Base-by-base conservation (phyloP, 106 monocot genomes). In the Phalaenopsis aphrodite region DNA sequence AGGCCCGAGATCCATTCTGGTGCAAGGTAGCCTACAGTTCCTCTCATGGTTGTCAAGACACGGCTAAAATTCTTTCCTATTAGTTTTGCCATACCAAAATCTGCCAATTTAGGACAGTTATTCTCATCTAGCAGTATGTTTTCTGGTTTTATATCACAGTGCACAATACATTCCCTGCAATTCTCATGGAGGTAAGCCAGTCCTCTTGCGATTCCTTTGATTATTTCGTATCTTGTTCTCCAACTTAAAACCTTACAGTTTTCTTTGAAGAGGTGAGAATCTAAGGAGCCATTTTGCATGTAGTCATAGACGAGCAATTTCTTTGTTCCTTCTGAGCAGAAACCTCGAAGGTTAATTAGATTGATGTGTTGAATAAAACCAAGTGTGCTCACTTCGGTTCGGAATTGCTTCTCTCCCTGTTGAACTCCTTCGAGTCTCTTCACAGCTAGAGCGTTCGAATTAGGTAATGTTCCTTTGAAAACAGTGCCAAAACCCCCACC, bases 331-430 rank as follows among this genome's bases (percentile, higher is more conserved):
- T 84, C 75, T 0, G 84, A 81, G 81, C 87, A 87, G 74, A 87
- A 87, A 0, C 87, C 87, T 3, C 61, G 84, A 68, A 84, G 87
- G 16, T 81, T 84, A 67, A 87, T 69, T 19, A 87, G 81, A 64
- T 87, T 87, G 6, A 84, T 78, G 41, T 87, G 87, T 17, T 87
- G 87, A 41, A 87, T 81, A 2, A 78, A 83, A 10, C 84, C 84
- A 6, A 87, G 81, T 0, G 87, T 84, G 79, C 81, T 82, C 68
- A 87, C 87, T 55, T 87, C 87, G 3, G 79, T 57, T 37, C 84
- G 43, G 79, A 87, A 87, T 41, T 87, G 87, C 75, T 87, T 87
- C 87, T 87, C 87, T 17, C 87, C 87, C 42, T 87, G 87, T 2
- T 36, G 65, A 5, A 84, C 18, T 0, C 87, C 84, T 73, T 87